These are phyloP conservation scores for Solanum habrochaites DNA, from an alignment of 257 asterid species.

Conservation along the genomic window DNA sequence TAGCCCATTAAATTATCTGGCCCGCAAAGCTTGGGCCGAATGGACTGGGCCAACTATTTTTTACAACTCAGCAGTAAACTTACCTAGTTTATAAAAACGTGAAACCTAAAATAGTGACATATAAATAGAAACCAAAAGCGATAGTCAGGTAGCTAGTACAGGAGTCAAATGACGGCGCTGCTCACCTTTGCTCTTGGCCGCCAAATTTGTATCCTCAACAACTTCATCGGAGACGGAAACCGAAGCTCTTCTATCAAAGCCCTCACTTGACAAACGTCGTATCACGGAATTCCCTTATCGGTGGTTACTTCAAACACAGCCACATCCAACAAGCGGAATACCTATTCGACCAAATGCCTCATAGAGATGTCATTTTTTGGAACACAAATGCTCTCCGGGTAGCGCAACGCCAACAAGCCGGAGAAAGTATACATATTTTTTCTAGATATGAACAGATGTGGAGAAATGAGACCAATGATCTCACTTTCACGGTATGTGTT, in stretches of 20 bases:
- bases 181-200: not conserved
- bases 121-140: too few species aligned
- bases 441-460: not conserved
- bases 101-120: too few species aligned
- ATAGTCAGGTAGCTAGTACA: not conserved
- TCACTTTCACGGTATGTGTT: not conserved
- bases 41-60: too few species aligned
- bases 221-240: not conserved
- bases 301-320: conserved; percentile 41
- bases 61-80: too few species aligned
- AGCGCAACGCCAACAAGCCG: not conserved
- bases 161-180: not conserved
- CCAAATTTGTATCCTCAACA: not conserved
- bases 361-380: conserved; percentile 19
- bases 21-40: too few species aligned
- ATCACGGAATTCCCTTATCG: conserved; percentile 60
- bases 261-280: conserved; percentile 20
- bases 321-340: conserved; percentile 23
- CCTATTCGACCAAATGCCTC: conserved; percentile 37
- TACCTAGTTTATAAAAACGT: too few species aligned
- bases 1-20: too few species aligned
- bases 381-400: conserved; percentile 12
- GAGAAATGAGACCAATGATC: not conserved
- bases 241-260: not conserved
- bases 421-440: not conserved